phyloP scores from a whole-genome alignment of 2,329 filamentous ascomycete genomes.

The Penicillium sp. region DNA sequence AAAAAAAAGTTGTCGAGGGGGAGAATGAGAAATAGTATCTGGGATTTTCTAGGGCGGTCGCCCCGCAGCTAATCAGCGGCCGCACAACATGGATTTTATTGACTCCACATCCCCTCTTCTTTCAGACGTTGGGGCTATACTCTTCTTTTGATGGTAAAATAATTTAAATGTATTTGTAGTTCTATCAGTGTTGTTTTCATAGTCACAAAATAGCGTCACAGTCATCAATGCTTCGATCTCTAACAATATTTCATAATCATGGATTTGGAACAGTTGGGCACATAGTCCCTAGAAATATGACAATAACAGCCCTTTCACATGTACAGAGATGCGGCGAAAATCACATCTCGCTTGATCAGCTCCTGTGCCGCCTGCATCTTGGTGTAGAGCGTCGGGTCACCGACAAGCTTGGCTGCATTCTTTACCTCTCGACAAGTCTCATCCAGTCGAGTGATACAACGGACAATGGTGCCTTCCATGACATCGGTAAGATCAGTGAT shows the following conservation, averaged over 20 bases:
- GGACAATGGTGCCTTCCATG: slow-evolving; percentile 93
- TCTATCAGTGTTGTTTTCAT: no score
- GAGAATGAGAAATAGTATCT: slow-evolving; percentile 15
- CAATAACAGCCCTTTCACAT: slow-evolving; percentile 57
- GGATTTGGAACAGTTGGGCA: neutral
- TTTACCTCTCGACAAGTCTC: slow-evolving; percentile 97
- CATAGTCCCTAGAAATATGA: neutral
- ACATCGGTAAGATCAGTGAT: slow-evolving; percentile 96
- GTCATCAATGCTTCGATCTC: neutral
- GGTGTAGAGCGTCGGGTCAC: slow-evolving; percentile 85
- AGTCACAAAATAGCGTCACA: no score
- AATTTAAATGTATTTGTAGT: no score
- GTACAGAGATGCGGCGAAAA: slow-evolving; percentile 82
- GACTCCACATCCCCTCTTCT: slow-evolving; percentile 5
- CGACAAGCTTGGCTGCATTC: slow-evolving; percentile 92
- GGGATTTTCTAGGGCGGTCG: slow-evolving; percentile 28
- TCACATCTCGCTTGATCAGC: slow-evolving; percentile 95
- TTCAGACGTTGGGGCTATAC: neutral
- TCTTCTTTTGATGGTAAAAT: no score
- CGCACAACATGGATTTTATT: slow-evolving; percentile 24
- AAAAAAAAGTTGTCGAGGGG: slow-evolving; percentile 24
- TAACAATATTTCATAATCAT: neutral
- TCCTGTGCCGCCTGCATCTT: slow-evolving; percentile 99
- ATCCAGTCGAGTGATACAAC: slow-evolving; percentile 89
- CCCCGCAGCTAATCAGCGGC: slow-evolving; percentile 31